Conservation (phyloP, 148 eudicot genomes). For the Suaeda aralocaspica region DNA sequence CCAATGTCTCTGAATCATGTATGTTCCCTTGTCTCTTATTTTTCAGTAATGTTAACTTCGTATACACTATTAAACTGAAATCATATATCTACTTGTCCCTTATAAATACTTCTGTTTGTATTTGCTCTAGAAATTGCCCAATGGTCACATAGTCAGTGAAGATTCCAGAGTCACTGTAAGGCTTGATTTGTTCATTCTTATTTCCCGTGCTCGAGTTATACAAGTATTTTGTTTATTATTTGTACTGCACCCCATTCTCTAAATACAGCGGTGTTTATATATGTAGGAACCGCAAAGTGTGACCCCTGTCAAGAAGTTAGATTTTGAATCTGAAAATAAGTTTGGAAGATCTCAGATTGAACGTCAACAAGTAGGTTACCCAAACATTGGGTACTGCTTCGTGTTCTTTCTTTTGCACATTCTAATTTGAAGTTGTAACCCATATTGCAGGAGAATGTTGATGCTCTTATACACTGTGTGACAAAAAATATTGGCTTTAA, state of each 20-base stretch:
- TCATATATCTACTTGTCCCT: neutral
- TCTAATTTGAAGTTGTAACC: slow-evolving; percentile 15
- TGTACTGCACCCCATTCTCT: slow-evolving; percentile 6
- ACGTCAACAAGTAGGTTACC: slow-evolving; percentile 60
- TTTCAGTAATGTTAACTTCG: neutral
- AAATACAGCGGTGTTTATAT: neutral
- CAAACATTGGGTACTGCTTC: neutral
- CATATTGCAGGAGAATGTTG: slow-evolving; percentile 76
- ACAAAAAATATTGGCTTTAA: slow-evolving; percentile 77
- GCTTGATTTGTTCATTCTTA: neutral
- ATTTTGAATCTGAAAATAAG: slow-evolving; percentile 62
- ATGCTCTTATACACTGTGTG: slow-evolving; percentile 75
- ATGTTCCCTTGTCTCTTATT: slow-evolving; percentile 11
- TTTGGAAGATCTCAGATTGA: slow-evolving; percentile 50
- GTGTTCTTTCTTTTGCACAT: neutral
- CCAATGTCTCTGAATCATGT: slow-evolving; percentile 49
- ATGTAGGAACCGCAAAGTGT: slow-evolving; percentile 59
- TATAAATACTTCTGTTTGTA: neutral
- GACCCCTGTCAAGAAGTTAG: slow-evolving; percentile 54
- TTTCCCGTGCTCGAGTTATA: neutral
- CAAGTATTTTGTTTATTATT: slow-evolving; percentile 4
- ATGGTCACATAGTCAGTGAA: slow-evolving; percentile 57
- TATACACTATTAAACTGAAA: neutral
- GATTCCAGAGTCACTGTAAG: slow-evolving; percentile 44
- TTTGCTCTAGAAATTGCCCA: slow-evolving; percentile 54